Conservation (phyloP, 177 flowering plant genomes). For the Vitis hybrid region DNA sequence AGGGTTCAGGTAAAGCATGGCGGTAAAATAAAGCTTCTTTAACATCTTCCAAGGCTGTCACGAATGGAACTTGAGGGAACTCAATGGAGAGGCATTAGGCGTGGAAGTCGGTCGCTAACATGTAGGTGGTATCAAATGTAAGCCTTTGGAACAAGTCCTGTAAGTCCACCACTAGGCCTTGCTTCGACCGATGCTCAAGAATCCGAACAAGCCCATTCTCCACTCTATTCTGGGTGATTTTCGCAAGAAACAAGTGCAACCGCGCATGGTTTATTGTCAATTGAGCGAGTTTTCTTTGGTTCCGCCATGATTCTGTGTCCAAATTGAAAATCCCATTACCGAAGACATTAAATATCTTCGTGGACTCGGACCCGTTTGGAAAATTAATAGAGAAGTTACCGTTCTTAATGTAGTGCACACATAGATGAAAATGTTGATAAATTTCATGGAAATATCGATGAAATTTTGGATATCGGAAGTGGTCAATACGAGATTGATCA, state of each 20-base stretch:
- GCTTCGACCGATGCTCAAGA: slow-evolving; percentile 15
- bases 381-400: slow-evolving; percentile 25
- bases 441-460: too few species aligned
- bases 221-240: neutral
- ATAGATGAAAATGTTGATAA: too few species aligned
- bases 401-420: slow-evolving; percentile 19
- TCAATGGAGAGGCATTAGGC: slow-evolving; percentile 21
- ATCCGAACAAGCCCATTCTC: slow-evolving; percentile 22
- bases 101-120: slow-evolving; percentile 19
- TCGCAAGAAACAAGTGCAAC: slow-evolving; percentile 4
- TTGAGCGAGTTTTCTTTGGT: slow-evolving; percentile 22
- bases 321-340: slow-evolving; percentile 32
- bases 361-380: slow-evolving; percentile 19
- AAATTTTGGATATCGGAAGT: too few species aligned
- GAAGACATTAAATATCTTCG: slow-evolving; percentile 16
- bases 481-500: too few species aligned
- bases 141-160: slow-evolving; percentile 32
- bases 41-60: slow-evolving; percentile 21
- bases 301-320: slow-evolving; percentile 28
- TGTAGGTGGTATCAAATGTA: slow-evolving; percentile 28
- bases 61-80: slow-evolving; percentile 14
- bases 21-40: slow-evolving; percentile 23
- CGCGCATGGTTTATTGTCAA: neutral
- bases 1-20: slow-evolving; percentile 16
- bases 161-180: slow-evolving; percentile 24